Conservation (phyloP, 805 yeast genomes). For the Candida takata region DNA sequence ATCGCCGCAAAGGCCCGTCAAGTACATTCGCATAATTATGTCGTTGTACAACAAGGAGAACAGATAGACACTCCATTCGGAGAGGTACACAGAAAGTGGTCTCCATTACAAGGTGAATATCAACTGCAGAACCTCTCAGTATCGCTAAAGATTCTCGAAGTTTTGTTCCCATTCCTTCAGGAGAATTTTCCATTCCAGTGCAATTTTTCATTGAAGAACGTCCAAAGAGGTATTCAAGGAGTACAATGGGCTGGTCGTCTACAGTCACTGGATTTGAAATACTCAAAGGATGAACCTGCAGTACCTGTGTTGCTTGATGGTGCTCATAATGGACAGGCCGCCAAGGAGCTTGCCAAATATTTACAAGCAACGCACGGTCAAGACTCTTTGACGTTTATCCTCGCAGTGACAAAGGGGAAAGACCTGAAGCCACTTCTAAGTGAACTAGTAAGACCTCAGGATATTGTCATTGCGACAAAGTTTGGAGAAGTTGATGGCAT, state of each 20-base stretch:
- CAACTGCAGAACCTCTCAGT: slow-evolving; percentile 65
- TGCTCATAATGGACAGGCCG: slow-evolving; percentile 87
- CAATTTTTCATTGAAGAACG: slow-evolving; percentile 27
- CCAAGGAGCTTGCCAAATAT: slow-evolving; percentile 46
- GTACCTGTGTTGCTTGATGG: slow-evolving; percentile 65
- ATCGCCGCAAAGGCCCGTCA: slow-evolving; percentile 32
- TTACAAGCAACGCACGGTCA: slow-evolving; percentile 39
- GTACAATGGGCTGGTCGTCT: slow-evolving; percentile 87
- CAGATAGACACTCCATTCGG: slow-evolving; percentile 28
- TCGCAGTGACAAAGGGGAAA: slow-evolving; percentile 77
- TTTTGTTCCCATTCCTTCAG: slow-evolving; percentile 22
- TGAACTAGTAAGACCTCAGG: slow-evolving; percentile 42
- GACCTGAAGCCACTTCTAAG: slow-evolving; percentile 43
- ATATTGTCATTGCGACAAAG: slow-evolving; percentile 51
- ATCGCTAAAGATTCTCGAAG: slow-evolving; percentile 51
- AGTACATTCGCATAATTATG: slow-evolving; percentile 24
- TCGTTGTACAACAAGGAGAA: slow-evolving; percentile 10
- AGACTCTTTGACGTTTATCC: slow-evolving; percentile 38
- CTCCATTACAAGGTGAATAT: slow-evolving; percentile 67
- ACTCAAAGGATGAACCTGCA: slow-evolving; percentile 17
- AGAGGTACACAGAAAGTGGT: slow-evolving; percentile 20
- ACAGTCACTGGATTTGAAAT: slow-evolving; percentile 39
- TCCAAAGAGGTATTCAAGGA: slow-evolving; percentile 43
- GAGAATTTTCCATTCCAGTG: slow-evolving; percentile 19
- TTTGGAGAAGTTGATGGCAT: slow-evolving; percentile 75